Percentiles rank a stretch among this genome's conserved stretches.
These are phyloP conservation scores for Arachis hypogaea DNA, from an alignment of 306 rosid genomes.

Conservation along the genomic window DNA sequence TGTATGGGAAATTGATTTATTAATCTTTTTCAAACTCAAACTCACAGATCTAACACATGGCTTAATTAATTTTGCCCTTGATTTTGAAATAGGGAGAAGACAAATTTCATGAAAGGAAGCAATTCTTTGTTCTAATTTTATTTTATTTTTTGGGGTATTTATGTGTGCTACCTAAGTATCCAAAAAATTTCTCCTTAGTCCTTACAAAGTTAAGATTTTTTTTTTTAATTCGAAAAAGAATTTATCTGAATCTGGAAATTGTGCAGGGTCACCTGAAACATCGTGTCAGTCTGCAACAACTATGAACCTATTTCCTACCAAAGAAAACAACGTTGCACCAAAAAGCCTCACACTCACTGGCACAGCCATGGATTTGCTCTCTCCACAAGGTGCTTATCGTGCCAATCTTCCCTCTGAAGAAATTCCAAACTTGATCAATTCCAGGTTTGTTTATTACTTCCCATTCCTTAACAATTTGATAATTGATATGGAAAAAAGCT, in stretches of 20 bases:
- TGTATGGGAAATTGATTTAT: neutral
- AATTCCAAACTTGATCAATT: conserved; percentile 38
- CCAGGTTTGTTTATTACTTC: conserved; percentile 37
- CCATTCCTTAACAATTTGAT: conserved; percentile 5
- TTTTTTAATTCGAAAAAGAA: too few relatives aligned
- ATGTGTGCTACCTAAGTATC: too few relatives aligned
- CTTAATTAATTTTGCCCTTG: neutral
- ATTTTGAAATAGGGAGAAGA: neutral
- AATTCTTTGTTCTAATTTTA: too few relatives aligned
- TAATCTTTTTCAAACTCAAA: neutral
- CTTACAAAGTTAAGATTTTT: neutral
- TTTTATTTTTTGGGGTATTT: too few relatives aligned
- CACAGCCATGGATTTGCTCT: conserved; percentile 38
- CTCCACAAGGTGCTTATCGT: conserved; percentile 38
- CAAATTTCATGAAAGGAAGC: neutral
- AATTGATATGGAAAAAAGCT: conserved; percentile 3
- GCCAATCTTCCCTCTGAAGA: conserved; percentile 26
- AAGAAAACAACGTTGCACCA: conserved; percentile 48
- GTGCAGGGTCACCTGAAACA: conserved; percentile 64
- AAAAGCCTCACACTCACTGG: conserved; percentile 37
- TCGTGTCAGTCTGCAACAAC: conserved; percentile 51
- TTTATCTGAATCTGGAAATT: conserved; percentile 5
- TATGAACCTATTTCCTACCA: conserved; percentile 58
- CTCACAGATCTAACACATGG: conserved; percentile 39
- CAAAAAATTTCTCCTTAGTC: neutral